A percentile compares a stretch with the other conserved stretches of the same genome.
phyloP scores from a whole-genome alignment of 1,139 yeast species.

The Kurtzmaniella quercitrusa region DNA sequence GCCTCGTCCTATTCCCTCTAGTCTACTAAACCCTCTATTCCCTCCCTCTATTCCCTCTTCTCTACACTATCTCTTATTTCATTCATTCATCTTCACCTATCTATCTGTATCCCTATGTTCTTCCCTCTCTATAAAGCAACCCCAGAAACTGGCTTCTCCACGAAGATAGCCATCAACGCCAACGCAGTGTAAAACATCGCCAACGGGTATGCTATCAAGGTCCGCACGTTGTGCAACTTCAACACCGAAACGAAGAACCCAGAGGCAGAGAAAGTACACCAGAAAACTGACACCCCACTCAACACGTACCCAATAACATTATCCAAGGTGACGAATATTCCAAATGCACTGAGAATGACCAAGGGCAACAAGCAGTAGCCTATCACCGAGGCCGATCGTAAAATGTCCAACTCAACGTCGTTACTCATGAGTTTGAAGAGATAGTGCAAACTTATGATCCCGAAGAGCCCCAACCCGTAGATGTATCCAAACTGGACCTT shows the following conservation, averaged over 20 bases:
- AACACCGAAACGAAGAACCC: constrained; percentile 88
- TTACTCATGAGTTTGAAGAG: constrained; percentile 82
- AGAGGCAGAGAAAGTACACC: constrained; percentile 95
- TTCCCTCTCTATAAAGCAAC: background rate
- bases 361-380: constrained; percentile 93
- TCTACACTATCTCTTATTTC: no score
- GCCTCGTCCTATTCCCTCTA: no score
- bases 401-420: constrained; percentile 56
- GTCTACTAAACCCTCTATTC: no score
- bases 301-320: constrained; percentile 69
- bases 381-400: constrained; percentile 81
- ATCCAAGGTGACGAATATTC: constrained; percentile 67
- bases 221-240: constrained; percentile 80
- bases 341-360: constrained; percentile 72
- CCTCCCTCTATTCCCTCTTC: no score
- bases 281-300: constrained; percentile 68
- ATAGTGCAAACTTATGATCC: constrained; percentile 79
- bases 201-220: constrained; percentile 89
- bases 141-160: constrained; percentile 37
- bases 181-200: constrained; percentile 89
- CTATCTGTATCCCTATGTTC: background rate
- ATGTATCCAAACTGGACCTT: constrained; percentile 96
- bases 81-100: background rate
- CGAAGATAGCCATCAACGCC: constrained; percentile 94
- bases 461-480: constrained; percentile 92